Base-by-base conservation (phyloP, 805 yeast genomes). In the Saccharomyces jurei region DNA sequence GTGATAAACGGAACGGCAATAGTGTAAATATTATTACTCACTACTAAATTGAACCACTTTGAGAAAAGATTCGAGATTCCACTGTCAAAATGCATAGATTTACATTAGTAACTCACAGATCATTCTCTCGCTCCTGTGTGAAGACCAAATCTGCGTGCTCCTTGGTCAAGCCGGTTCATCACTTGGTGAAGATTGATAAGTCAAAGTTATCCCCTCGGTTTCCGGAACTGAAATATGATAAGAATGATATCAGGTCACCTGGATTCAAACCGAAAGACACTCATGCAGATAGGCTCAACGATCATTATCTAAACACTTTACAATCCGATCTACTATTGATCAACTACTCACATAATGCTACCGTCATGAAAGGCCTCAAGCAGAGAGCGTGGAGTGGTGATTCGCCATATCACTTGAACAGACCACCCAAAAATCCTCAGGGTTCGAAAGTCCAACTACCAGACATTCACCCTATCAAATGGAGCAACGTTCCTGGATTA, bases 111-210 rank as follows among this genome's bases (percentile, higher is more conserved):
- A 36, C 29, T 36, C 44, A 36, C 14, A 62, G 66, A 46, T 47
- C 49, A 2, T 67, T 72, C 52, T 63, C 69, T 46, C 54, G 59
- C 41, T 63, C 57, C 70, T 73, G 68, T 57, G 74, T 62, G 51
- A 72, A 64, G 41, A 72, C 71, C 55, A 79, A 73, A 68, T 79
- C 79, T 50, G 86, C 82, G 30, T 81, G 79, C 69, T 86, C 95
- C 44, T 79, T 88, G 51, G 91, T 89, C 41, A 81, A 86, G 51
- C 98, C 99, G 1, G 95, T 92, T 14, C 99, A 94, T 70, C 99
- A 94, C 71, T 78, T 81, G 56, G 87, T 92, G 48, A 82, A 81
- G 60, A 82, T 89, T 65, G 79, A 81, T 63, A 94, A 94, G 70
- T 73, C 82, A 41, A 80, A 81, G 53, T 78, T 92, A 50, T 85